Conservation (phyloP, 371 early-diverging fungal genomes). For the Phascolomyces articulosus region DNA sequence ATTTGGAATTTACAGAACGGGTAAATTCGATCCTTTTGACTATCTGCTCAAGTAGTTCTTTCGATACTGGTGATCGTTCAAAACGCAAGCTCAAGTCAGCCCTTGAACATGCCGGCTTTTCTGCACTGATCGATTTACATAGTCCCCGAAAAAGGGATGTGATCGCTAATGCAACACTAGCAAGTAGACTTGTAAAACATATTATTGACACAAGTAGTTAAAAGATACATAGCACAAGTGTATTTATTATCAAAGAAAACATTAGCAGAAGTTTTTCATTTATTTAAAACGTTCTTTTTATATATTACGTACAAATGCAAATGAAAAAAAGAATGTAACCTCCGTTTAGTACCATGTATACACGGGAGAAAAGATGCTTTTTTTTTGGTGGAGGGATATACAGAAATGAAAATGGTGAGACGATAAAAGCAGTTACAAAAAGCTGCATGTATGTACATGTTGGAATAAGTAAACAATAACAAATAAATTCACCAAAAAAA, state of each 20-base stretch:
- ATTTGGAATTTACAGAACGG: conserved; percentile 61
- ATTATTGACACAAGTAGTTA: not conserved
- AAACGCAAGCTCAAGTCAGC: not conserved
- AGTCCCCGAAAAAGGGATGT: not conserved
- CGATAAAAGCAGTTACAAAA: too few species aligned
- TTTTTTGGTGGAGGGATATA: too few species aligned
- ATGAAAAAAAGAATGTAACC: not conserved
- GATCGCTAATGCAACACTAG: not conserved
- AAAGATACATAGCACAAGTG: not conserved
- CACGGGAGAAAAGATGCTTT: too few species aligned
- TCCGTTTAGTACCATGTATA: too few species aligned
- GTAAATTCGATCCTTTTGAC: conserved; percentile 74
- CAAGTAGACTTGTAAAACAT: conserved; percentile 2
- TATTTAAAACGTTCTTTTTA: too few species aligned
- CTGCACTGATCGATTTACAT: conserved; percentile 2
- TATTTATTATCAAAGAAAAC: not conserved
- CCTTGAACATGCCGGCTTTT: not conserved
- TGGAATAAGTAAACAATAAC: too few species aligned
- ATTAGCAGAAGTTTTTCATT: too few species aligned
- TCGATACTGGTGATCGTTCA: not conserved
- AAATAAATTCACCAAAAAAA: too few species aligned
- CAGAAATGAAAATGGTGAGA: too few species aligned
- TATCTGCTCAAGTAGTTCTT: conserved; percentile 48
- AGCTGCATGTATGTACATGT: too few species aligned
- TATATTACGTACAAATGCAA: too few species aligned